Base-by-base conservation (phyloP, 805 yeast genomes). In the Cyberlindnera maclurae region DNA sequence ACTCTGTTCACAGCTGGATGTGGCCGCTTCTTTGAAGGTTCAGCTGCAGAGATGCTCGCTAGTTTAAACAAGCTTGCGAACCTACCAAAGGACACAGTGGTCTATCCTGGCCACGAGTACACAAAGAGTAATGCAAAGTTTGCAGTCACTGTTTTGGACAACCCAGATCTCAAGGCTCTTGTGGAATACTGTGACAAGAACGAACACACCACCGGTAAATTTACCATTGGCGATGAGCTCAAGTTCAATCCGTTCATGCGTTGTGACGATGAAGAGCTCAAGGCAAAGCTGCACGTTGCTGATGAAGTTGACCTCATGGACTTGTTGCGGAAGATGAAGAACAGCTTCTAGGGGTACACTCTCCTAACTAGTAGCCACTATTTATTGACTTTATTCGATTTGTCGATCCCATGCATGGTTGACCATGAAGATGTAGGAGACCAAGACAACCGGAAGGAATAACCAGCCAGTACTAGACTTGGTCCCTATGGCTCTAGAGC, bases 81-180 rank as follows among this genome's bases (percentile, higher is more conserved):
- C 20, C 67, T 90, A 37, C 89, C 95, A 0, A 60, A 64, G 15
- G 81, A 77, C 9, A 87, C 97, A 0, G 58, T 60, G 29, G 88
- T 89, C 2, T 90, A 77, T 55, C 90, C 97, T 2, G 99, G 99
- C 3, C 99, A 93, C 60, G 99, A 93, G 63, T 93, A 93, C 63
- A 93, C 98, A 5, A 72, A 69, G 49, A 70, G 84, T 18, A 90
- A 93, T 57, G 81, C 83, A 16, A 74, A 71, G 47, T 93, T 93
- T 59, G 85, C 93, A 15, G 71, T 75, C 47, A 70, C 79, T 3
- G 76, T 84, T 1, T 29, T 48, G 17, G 53, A 56, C 9, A 62
- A 61, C 11, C 42, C 44, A 5, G 82, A 82, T 0, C 64, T 90
- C 34, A 62, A 63, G 31, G 58, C 59, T 15, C 68, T 90, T 46